These are phyloP conservation scores for Russula earlei DNA, from an alignment of 768 basidiomycete genomes.

Conservation along the genomic window DNA sequence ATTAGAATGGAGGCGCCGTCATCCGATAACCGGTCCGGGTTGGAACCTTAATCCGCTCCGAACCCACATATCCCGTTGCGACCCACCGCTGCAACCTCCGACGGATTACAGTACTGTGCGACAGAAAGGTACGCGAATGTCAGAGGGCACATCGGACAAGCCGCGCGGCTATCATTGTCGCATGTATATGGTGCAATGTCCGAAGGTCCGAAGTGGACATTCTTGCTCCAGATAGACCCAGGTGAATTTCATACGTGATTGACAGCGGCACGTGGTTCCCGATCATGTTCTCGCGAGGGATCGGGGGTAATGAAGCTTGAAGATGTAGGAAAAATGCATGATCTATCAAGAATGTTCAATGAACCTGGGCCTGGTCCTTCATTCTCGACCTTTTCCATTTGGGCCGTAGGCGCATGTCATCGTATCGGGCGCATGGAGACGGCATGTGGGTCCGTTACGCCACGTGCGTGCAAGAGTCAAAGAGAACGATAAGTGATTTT, in stretches of 20 bases:
- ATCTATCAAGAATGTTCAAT: background rate
- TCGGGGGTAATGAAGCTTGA: background rate
- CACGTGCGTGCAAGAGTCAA: background rate
- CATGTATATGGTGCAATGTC: background rate
- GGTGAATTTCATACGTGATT: background rate
- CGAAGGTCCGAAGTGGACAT: no score
- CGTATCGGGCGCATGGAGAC: background rate
- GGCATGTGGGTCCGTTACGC: background rate
- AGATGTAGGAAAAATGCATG: background rate
- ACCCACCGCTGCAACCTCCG: conserved; percentile 1
- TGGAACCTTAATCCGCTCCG: background rate
- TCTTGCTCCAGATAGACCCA: background rate
- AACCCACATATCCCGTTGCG: no score
- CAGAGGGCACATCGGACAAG: background rate
- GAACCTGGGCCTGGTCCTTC: background rate
- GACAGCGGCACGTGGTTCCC: background rate
- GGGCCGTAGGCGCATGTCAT: background rate
- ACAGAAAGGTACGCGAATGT: background rate
- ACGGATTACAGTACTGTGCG: background rate
- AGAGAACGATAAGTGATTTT: background rate
- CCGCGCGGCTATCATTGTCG: background rate
- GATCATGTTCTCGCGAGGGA: background rate
- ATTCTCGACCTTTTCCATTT: background rate
- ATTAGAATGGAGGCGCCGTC: background rate
- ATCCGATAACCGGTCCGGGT: background rate